phyloP scores from a whole-genome alignment of 1,284 basidiomycete genomes.

The Leccinum fallax region DNA sequence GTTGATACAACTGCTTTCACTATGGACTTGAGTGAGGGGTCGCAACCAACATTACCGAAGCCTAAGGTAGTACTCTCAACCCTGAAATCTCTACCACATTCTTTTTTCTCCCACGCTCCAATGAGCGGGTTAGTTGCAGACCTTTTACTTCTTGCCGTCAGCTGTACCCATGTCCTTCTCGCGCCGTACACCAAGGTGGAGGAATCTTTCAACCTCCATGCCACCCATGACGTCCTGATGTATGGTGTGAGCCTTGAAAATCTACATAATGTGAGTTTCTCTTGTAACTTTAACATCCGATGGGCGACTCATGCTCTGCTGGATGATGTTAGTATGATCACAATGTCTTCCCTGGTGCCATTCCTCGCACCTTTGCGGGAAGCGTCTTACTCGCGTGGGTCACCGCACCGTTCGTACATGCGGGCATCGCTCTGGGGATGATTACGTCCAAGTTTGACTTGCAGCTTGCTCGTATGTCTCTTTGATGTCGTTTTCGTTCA shows the following conservation, averaged over 20 bases:
- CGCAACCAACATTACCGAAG: not conserved
- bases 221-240: constrained; percentile 84
- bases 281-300: not conserved
- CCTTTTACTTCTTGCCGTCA: constrained; percentile 54
- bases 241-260: constrained; percentile 57
- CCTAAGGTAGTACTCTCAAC: not conserved
- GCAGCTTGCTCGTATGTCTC: constrained; percentile 61
- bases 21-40: constrained; percentile 3
- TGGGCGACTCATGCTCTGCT: constrained; percentile 10
- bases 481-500: not conserved
- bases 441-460: constrained; percentile 57
- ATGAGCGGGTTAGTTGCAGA: constrained; percentile 46
- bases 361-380: constrained; percentile 87
- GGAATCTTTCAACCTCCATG: constrained; percentile 95
- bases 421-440: constrained; percentile 45
- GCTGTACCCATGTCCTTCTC: constrained; percentile 69
- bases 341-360: constrained; percentile 83
- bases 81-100: not conserved
- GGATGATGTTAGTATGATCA: constrained; percentile 77
- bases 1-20: constrained; percentile 45
- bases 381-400: constrained; percentile 64
- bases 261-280: constrained; percentile 52
- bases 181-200: constrained; percentile 96
- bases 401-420: constrained; percentile 46
- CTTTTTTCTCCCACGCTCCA: not conserved